Evolutionary conservation across 2,329 filamentous ascomycete genomes (phyloP).

Genomic region (Xylariomycetidae sp.): DNA sequence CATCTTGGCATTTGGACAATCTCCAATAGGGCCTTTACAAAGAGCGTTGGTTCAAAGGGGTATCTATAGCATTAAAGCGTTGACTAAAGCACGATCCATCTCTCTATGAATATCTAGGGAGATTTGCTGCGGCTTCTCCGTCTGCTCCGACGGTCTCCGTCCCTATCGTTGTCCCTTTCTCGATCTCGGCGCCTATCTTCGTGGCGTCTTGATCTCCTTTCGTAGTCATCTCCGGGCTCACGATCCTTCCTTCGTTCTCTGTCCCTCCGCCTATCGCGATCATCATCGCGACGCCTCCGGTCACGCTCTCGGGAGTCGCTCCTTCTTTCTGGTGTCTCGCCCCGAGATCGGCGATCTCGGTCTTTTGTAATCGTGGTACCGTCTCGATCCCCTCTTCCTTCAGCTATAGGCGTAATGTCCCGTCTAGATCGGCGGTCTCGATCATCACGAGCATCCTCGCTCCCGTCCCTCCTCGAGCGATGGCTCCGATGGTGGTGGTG

Average conservation of each 20-base stretch:
- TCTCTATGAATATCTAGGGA: constrained; percentile 20
- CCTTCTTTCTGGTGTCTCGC: constrained; percentile 22
- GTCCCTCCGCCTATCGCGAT: constrained; percentile 16
- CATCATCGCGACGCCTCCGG: constrained; percentile 25
- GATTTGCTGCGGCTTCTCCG: constrained; percentile 39
- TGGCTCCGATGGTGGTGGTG: constrained; percentile 42
- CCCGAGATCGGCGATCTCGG: constrained; percentile 11
- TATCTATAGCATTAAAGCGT: constrained; percentile 11
- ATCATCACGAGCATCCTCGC: constrained; percentile 11
- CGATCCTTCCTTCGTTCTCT: constrained; percentile 14
- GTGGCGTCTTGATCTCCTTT: constrained; percentile 11
- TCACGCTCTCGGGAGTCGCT: constrained; percentile 24
- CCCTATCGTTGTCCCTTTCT: constrained; percentile 20
- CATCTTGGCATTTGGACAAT: too few relatives aligned
- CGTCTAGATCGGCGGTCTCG: constrained; percentile 30
- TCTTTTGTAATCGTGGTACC: not conserved
- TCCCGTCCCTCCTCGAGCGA: constrained; percentile 28
- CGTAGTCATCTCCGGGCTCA: constrained; percentile 15
- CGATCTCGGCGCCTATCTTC: constrained; percentile 18
- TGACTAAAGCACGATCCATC: constrained; percentile 3
- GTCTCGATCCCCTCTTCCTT: constrained; percentile 10
- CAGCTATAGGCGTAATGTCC: constrained; percentile 28
- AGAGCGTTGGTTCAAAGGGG: constrained; percentile 10
- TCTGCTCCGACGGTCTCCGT: constrained; percentile 22
- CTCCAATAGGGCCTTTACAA: too few relatives aligned